These are phyloP conservation scores for Dittrichia graveolens DNA, from an alignment of 129 eudicot species.

Conservation along the genomic window DNA sequence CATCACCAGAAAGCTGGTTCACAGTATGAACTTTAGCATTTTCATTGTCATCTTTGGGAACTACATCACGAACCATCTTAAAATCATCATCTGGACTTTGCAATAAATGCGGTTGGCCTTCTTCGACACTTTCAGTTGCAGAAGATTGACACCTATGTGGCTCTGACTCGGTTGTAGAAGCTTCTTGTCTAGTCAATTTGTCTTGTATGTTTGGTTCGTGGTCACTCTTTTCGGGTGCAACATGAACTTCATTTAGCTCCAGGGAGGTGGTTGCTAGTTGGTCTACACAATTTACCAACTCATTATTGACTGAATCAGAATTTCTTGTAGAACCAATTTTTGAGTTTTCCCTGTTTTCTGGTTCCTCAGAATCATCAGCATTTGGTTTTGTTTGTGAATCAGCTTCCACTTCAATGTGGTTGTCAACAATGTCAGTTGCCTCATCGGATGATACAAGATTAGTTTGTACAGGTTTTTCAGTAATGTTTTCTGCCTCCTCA, in stretches of 20 bases:
- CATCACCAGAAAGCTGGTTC: constrained; percentile 37
- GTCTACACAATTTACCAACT: constrained; percentile 31
- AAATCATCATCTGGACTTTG: constrained; percentile 34
- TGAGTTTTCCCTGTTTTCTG: constrained; percentile 31
- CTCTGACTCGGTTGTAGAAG: constrained; percentile 31
- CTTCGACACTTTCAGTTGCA: constrained; percentile 39
- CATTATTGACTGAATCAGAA: constrained; percentile 34
- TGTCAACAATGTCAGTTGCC: constrained; percentile 26
- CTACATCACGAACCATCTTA: constrained; percentile 43
- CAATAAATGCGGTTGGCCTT: constrained; percentile 27
- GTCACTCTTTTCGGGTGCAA: no score
- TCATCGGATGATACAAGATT: constrained; percentile 29
- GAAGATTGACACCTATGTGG: constrained; percentile 32
- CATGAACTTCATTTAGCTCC: neutral
- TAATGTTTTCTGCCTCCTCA: constrained; percentile 33
- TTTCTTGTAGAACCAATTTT: constrained; percentile 28
- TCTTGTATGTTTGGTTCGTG: neutral
- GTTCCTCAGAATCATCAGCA: constrained; percentile 30
- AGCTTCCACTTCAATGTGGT: constrained; percentile 36
- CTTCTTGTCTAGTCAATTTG: constrained; percentile 39
- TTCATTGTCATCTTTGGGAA: constrained; percentile 37
- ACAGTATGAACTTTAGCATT: constrained; percentile 30
- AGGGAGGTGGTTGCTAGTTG: constrained; percentile 26
- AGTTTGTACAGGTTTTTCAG: constrained; percentile 38
- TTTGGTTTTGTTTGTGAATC: constrained; percentile 41